Base-by-base conservation (phyloP, 73 alveolate species). In the Effrenium voratum region DNA sequence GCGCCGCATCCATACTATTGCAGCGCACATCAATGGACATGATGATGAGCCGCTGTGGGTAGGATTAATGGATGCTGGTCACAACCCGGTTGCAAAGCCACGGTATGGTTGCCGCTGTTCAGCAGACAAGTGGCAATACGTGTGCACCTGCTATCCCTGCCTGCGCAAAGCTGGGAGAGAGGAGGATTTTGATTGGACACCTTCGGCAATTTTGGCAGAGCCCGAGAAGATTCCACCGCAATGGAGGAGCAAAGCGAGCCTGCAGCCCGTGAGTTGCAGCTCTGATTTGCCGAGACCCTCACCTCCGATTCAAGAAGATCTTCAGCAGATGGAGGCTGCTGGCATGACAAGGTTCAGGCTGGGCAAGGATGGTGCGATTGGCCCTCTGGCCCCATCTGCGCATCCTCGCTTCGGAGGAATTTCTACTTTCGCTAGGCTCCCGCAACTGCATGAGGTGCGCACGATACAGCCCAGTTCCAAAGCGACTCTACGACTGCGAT, bases 11-110 rank as follows among this genome's bases (percentile, higher is more conserved):
- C 87, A 47, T 12, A 43, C 80, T 45, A 44, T 90, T 47, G 87
- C 87, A 2, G 57, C 87, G 87, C 97, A 90, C 73, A 52, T 90
- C 76, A 6, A 90, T 36, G 97, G 97, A 15, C n/a, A 40, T 24
- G 43, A 50, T 40, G 97, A 90, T 73, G 97, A 47, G 45, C 97
- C 97, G 19, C 86, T 90, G 38, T 90, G 97, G 97, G 97, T 75
- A n/a, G 75, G 40, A 32, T 43, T 90, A 57, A 90, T 90, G 97
- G 97, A 90, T 47, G 43, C 97, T 10, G 97, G 97, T 43, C 87
- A 90, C 32, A 55, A 90, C 43, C 76, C 97, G 13, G 45, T 90
- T 38, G 49, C 97, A 12, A 90, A 90, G 76, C 97, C 97, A 36
- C 86, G 76, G 6, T 44, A 19, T 36, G 97, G 97, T 34, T 90